phyloP scores from a whole-genome alignment of 208 protist species.

The Acanthamoeba lenticulata region DNA sequence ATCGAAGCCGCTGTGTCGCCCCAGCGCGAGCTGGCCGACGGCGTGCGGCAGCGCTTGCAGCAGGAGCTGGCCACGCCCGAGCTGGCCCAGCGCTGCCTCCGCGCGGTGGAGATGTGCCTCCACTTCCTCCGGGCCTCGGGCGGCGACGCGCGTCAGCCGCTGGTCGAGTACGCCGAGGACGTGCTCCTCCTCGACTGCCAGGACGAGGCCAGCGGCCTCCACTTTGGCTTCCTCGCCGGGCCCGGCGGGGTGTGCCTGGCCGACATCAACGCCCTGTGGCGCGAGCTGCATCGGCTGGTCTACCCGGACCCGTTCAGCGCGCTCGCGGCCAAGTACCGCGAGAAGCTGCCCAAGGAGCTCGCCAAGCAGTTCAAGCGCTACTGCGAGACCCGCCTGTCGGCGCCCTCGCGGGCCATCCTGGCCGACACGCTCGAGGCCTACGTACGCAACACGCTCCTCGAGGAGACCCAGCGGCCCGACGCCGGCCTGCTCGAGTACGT shows the following conservation, averaged over 20 bases:
- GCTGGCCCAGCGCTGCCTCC: slow-evolving; percentile 8
- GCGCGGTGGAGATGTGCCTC: background rate
- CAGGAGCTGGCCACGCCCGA: background rate
- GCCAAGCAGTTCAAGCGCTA: background rate
- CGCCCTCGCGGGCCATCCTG: background rate
- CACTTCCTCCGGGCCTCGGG: slow-evolving; percentile 1
- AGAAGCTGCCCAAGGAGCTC: background rate
- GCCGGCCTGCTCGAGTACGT: background rate
- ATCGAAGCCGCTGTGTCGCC: background rate
- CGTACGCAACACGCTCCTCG: background rate
- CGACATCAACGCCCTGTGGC: slow-evolving; percentile 19
- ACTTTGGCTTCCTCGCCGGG: background rate
- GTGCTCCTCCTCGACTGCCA: background rate
- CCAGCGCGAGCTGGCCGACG: background rate
- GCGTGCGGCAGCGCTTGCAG: background rate
- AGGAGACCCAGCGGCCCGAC: background rate
- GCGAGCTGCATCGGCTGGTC: background rate
- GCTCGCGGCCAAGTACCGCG: slow-evolving; percentile 17
- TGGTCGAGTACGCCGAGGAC: slow-evolving; percentile 9
- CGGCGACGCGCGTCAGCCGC: background rate
- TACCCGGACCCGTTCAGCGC: slow-evolving; percentile 35
- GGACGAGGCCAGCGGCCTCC: background rate
- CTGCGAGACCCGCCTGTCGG: background rate
- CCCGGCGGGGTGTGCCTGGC: background rate
- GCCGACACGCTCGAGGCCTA: background rate